A percentile compares a stretch with the other conserved stretches of the same genome.
Evolutionary conservation across 495 filamentous ascomycete species (phyloP).

Genomic region (Penicillium atrosanguineum): DNA sequence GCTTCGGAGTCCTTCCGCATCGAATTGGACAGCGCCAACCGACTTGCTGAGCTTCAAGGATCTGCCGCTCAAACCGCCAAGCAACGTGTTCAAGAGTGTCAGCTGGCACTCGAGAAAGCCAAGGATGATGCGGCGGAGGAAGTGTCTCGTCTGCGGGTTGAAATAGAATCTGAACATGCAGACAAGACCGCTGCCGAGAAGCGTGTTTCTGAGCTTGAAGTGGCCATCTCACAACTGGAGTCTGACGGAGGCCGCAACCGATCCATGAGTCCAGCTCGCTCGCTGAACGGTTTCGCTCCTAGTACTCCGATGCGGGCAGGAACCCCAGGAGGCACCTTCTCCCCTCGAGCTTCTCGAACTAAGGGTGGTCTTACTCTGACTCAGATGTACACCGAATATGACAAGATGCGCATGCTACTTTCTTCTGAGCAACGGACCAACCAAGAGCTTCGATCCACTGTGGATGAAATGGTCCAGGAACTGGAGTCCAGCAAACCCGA

Average conservation of each 20-base stretch:
- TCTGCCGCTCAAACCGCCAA: conserved; percentile 79
- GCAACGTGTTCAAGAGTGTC: conserved; percentile 77
- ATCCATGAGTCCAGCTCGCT: conserved; percentile 52
- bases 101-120: conserved; percentile 69
- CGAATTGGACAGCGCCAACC: conserved; percentile 73
- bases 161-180: conserved; percentile 74
- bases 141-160: conserved; percentile 71
- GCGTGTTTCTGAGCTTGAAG: conserved; percentile 71
- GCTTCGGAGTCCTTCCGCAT: conserved; percentile 78
- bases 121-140: conserved; percentile 80
- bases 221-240: conserved; percentile 66
- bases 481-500: conserved; percentile 60
- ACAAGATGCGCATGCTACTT: conserved; percentile 56
- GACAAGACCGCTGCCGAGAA: conserved; percentile 69
- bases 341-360: conserved; percentile 54
- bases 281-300: conserved; percentile 48
- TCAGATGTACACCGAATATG: conserved; percentile 66
- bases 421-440: conserved; percentile 66
- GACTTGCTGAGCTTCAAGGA: conserved; percentile 81
- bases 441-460: conserved; percentile 64
- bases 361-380: conserved; percentile 62
- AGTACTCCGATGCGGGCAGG: conserved; percentile 47
- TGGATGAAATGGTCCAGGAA: conserved; percentile 75
- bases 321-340: conserved; percentile 52
- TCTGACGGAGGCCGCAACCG: conserved; percentile 37